These are phyloP conservation scores for Coniochaeta ligniaria DNA, from an alignment of 2,329 filamentous ascomycete genomes.

Conservation along the genomic window DNA sequence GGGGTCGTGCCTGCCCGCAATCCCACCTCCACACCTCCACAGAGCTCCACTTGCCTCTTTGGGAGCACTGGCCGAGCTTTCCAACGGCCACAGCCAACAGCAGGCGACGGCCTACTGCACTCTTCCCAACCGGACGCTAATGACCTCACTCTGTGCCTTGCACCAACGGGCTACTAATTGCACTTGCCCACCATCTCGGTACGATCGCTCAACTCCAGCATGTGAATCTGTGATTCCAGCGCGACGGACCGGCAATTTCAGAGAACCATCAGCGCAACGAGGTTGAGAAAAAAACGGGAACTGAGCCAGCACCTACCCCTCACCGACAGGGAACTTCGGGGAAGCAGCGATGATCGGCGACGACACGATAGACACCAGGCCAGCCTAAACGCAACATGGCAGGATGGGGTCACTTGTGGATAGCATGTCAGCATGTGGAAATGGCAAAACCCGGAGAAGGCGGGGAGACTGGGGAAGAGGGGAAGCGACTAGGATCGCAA, in stretches of 20 bases:
- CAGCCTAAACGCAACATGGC: not conserved
- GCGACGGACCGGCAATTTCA: not conserved
- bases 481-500: not conserved
- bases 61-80: not conserved
- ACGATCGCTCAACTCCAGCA: not conserved
- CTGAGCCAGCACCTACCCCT: not conserved
- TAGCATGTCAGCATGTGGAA: not conserved
- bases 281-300: not conserved
- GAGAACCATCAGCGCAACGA: not conserved
- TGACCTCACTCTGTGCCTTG: constrained; percentile 1
- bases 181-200: not conserved
- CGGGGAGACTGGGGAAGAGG: not conserved
- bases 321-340: not conserved
- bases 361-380: not conserved
- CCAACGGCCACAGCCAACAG: not conserved
- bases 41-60: not conserved
- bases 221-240: not conserved
- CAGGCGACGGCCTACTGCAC: not conserved
- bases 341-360: not conserved
- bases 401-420: not conserved
- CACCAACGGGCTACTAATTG: not conserved
- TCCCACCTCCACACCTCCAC: not conserved
- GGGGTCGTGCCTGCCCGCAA: not conserved
- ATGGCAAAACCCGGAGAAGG: not conserved
- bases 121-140: not conserved